Evolutionary conservation across 73 alveolate species (phyloP).

Genomic region (Paramecium caudatum): DNA sequence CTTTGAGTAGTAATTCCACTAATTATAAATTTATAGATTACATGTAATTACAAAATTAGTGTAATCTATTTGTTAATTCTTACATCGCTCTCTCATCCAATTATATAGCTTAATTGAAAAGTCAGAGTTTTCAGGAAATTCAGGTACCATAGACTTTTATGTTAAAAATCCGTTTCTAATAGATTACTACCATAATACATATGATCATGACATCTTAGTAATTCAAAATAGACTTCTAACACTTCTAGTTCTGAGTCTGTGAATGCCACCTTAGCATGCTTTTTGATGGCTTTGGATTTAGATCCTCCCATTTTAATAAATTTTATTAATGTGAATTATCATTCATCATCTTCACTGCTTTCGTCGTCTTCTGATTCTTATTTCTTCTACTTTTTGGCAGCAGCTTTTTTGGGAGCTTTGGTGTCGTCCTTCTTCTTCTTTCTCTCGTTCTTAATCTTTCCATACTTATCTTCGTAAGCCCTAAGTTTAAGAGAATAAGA

Average conservation of each 20-base stretch:
- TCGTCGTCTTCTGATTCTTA: constrained; percentile 45
- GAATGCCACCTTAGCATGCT: constrained; percentile 64
- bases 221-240: constrained; percentile 55
- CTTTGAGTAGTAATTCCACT: constrained; percentile 66
- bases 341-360: constrained; percentile 24
- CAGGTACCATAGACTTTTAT: constrained; percentile 27
- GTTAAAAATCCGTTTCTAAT: constrained; percentile 65
- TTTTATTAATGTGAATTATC: constrained; percentile 42
- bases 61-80: constrained; percentile 19
- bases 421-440: constrained; percentile 40
- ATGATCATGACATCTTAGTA: not conserved
- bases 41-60: constrained; percentile 63
- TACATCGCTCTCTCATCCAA: constrained; percentile 67
- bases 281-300: constrained; percentile 40
- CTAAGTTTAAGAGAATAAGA: not conserved
- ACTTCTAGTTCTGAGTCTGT: constrained; percentile 55
- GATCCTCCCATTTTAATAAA: constrained; percentile 65
- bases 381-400: not conserved
- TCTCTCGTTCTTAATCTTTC: constrained; percentile 41
- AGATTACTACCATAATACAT: constrained; percentile 6
- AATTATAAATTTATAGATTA: not conserved
- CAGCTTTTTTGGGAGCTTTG: constrained; percentile 18
- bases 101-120: constrained; percentile 47
- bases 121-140: constrained; percentile 65
- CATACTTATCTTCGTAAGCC: constrained; percentile 5